A percentile compares a stretch with the other conserved stretches of the same genome.
Conservation (phyloP, 2,329 filamentous ascomycete genomes). For the Calonectria ilicicola region DNA sequence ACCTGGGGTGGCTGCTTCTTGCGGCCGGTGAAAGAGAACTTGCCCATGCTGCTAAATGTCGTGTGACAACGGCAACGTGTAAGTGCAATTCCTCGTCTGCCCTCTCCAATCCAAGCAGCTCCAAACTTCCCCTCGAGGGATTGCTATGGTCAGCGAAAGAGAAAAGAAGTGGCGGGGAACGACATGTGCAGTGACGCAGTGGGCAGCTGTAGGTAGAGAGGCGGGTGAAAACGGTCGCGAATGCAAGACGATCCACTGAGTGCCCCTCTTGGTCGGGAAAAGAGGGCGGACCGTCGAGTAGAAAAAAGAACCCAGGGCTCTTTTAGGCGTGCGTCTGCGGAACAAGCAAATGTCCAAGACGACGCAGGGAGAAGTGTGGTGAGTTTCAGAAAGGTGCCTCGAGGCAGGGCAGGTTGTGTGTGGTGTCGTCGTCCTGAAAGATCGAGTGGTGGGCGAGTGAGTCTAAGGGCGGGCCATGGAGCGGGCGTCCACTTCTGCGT, state of each 20-base stretch:
- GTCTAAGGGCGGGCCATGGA: slow-evolving; percentile 21
- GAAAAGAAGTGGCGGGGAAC: slow-evolving; percentile 28
- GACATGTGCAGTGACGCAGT: slow-evolving; percentile 36
- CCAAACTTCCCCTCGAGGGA: slow-evolving; percentile 31
- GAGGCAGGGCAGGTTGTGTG: neutral
- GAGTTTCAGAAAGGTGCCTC: neutral
- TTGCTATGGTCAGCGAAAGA: slow-evolving; percentile 36
- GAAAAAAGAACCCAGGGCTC: slow-evolving; percentile 10
- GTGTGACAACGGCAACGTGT: neutral
- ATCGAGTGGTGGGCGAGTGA: neutral
- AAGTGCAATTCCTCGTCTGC: neutral
- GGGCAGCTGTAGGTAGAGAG: neutral
- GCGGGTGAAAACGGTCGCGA: slow-evolving; percentile 1
- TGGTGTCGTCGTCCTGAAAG: neutral
- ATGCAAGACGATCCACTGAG: slow-evolving; percentile 2
- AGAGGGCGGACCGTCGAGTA: neutral
- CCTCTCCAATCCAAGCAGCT: slow-evolving; percentile 20
- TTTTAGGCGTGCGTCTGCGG: neutral
- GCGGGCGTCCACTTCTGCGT: slow-evolving; percentile 5
- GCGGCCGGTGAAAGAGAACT: slow-evolving; percentile 44
- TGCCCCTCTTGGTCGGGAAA: slow-evolving; percentile 17
- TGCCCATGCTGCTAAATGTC: slow-evolving; percentile 38
- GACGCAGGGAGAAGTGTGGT: neutral
- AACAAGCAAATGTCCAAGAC: neutral
- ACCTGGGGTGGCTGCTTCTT: slow-evolving; percentile 45